These are phyloP conservation scores for Ophiostoma sp. DNA, from an alignment of 2,329 filamentous ascomycete genomes.

Conservation along the genomic window DNA sequence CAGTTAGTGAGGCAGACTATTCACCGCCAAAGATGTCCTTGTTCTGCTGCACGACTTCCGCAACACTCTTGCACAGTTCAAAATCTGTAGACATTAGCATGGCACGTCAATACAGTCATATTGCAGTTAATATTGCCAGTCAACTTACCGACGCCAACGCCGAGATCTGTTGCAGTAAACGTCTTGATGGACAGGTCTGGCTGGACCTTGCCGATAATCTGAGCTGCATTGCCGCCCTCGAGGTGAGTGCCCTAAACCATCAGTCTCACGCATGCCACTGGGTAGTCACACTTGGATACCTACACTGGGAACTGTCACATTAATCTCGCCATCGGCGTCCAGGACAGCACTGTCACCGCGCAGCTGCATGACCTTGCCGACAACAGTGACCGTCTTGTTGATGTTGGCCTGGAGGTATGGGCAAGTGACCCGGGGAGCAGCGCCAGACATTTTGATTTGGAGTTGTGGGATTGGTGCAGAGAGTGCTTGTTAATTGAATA, in stretches of 20 bases:
- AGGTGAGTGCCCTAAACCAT: constrained; percentile 61
- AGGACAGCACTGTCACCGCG: constrained; percentile 75
- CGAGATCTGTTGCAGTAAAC: constrained; percentile 64
- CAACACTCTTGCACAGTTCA: constrained; percentile 25
- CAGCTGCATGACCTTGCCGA: constrained; percentile 79
- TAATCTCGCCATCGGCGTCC: constrained; percentile 73
- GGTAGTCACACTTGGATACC: constrained; percentile 1
- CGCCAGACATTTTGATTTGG: background rate
- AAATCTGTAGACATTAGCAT: constrained; percentile 24
- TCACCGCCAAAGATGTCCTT: constrained; percentile 22
- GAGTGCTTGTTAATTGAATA: background rate
- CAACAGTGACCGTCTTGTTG: constrained; percentile 69
- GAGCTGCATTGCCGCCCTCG: constrained; percentile 62
- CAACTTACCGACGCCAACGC: constrained; percentile 59
- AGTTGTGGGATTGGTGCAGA: background rate
- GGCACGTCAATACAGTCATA: background rate
- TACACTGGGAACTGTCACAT: constrained; percentile 65
- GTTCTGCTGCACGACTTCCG: constrained; percentile 26
- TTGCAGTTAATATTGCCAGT: background rate
- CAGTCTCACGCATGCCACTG: constrained; percentile 1
- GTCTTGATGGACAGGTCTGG: constrained; percentile 67
- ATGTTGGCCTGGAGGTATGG: constrained; percentile 72
- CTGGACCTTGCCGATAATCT: constrained; percentile 76
- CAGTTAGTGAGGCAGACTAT: background rate
- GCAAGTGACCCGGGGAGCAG: constrained; percentile 73